Evolutionary conservation across 169 alveolate species (phyloP), one percentile per base, ranked within the genome.

Genomic region (Eimeria tenella): DNA sequence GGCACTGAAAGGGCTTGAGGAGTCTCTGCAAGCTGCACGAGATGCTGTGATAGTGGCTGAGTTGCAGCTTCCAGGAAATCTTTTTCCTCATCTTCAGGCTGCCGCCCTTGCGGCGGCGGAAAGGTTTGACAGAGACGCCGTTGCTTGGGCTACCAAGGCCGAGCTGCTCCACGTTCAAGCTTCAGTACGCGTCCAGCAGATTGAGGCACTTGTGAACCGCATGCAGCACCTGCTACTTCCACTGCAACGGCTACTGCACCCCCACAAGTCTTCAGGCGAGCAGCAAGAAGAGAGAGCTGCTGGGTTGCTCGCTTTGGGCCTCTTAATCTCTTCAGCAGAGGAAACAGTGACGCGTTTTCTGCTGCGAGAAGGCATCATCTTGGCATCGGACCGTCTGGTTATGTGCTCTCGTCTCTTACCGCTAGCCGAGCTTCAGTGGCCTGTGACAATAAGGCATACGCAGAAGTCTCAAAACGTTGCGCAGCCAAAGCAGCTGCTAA

Each of bases 361-460:
- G 65, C 60, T 42, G 65, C 60, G 63, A 5, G 86, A 75, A 49
- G 86, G 63, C 4, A 75, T 75, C 13, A 52, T 25, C 10, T 19
- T 4, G 49, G 25, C 86, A 15, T 4, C 60, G 23, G 86, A 75
- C 42, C 17, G 52, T 0, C 52, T 75, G 86, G 65, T 75, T 10
- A n/a, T 75, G 65, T 75, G 49, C 63, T 75, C 86, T 52, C 60
- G 68, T 58, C 31, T 75, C 63, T n/a, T 62, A 9, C 52, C 49
- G 63, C 86, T 42, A 62, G 86, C 63, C 6, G 86, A 75, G 65
- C 86, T 62, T 19, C 86, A 75, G 42, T 75, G 86, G 86, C 86
- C 86, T 49, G 23, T 75, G 23, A n/a, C 15, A 1, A 5, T 75
- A 19, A n/a, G 23, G 60, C 65, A 49, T 5, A 42, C 65, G 10